A percentile compares a stretch with the other conserved stretches of the same genome.
These are phyloP conservation scores for Cardamine resedifolia DNA, from an alignment of 345 rosid genomes.

Conservation along the genomic window DNA sequence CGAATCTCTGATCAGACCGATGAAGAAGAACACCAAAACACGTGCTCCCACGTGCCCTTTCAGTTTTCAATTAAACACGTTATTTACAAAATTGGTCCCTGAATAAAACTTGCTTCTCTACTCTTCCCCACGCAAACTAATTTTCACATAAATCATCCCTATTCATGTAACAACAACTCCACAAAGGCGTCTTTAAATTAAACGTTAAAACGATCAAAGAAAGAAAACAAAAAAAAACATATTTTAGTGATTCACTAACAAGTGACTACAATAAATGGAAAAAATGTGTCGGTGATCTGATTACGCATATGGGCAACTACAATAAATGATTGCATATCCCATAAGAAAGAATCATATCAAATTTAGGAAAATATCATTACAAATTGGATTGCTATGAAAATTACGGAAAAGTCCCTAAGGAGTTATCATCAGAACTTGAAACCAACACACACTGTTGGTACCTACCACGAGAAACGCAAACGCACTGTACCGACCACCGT, in stretches of 20 bases:
- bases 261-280: slow-evolving; percentile 17
- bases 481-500: no score
- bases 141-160: background rate
- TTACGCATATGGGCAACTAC: slow-evolving; percentile 30
- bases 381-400: background rate
- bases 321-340: slow-evolving; percentile 28
- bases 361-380: background rate
- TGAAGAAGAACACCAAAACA: slow-evolving; percentile 10
- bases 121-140: background rate
- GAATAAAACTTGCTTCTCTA: background rate
- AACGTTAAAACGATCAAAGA: slow-evolving; percentile 2
- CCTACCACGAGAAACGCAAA: slow-evolving; percentile 24
- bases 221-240: no score
- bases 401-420: background rate
- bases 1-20: slow-evolving; percentile 22
- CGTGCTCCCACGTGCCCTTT: slow-evolving; percentile 6
- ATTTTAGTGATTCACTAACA: background rate
- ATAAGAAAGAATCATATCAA: background rate
- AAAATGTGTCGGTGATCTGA: slow-evolving; percentile 40
- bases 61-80: background rate
- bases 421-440: background rate
- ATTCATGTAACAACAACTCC: background rate
- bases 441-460: slow-evolving; percentile 4
- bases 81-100: slow-evolving; percentile 15
- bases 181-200: background rate